These are phyloP conservation scores for Scenedesmus sp. DNA, from an alignment of 163 green algal species.

Conservation along the genomic window DNA sequence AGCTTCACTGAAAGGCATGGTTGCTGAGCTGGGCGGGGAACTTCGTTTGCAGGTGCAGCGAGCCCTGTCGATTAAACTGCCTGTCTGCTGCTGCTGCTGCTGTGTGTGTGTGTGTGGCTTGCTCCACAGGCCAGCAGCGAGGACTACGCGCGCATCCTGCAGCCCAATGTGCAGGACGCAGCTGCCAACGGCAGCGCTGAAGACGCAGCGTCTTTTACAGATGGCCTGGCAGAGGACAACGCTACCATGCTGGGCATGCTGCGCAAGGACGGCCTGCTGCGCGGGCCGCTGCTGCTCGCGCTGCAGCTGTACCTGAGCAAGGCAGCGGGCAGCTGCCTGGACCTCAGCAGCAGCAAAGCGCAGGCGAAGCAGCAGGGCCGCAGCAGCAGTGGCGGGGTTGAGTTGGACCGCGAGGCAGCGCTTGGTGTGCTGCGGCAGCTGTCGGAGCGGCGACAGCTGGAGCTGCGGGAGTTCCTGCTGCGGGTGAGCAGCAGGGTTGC, in stretches of 20 bases:
- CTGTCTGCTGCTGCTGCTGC: neutral
- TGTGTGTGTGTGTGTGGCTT: neutral
- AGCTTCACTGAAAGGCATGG: too few relatives aligned
- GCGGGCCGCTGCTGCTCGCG: constrained; percentile 26
- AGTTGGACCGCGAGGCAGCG: neutral
- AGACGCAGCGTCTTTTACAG: neutral
- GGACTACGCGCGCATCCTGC: constrained; percentile 16
- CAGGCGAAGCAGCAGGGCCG: neutral
- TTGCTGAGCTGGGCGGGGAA: too few relatives aligned
- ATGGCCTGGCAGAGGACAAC: constrained; percentile 32
- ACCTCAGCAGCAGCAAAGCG: neutral
- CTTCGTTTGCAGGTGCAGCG: neutral
- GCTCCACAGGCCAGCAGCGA: neutral
- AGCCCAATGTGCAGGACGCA: neutral
- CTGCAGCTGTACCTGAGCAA: constrained; percentile 35
- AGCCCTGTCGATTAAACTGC: too few relatives aligned
- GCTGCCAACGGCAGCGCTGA: neutral
- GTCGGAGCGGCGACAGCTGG: neutral
- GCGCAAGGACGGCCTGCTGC: neutral
- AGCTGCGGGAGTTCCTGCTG: neutral
- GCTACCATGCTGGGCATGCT: constrained; percentile 36
- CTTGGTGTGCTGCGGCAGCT: neutral
- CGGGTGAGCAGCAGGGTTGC: neutral
- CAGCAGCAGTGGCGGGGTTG: neutral
- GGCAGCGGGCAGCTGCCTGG: neutral